These are phyloP conservation scores for Penicillium canariense DNA, from an alignment of 495 filamentous ascomycete species.

Conservation along the genomic window DNA sequence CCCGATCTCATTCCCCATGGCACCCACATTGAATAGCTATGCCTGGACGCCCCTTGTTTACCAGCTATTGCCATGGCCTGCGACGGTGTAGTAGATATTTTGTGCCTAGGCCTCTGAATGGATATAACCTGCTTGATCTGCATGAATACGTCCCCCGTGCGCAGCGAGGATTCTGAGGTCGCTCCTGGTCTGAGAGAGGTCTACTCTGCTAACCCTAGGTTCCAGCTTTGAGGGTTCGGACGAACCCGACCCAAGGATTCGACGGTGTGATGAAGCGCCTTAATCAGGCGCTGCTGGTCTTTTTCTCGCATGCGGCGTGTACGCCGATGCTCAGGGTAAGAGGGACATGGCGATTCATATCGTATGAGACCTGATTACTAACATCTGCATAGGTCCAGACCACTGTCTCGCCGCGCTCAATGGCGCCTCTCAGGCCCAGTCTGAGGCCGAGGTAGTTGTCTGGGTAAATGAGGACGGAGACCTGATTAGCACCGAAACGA, in stretches of 20 bases:
- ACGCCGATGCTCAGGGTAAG: constrained; percentile 19
- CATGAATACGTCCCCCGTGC: constrained; percentile 14
- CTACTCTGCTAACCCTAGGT: constrained; percentile 16
- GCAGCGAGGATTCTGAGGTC: constrained; percentile 10
- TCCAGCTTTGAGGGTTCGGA: constrained; percentile 2
- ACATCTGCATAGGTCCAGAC: constrained; percentile 2
- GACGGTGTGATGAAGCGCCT: constrained; percentile 22
- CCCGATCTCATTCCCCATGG: constrained; percentile 26
- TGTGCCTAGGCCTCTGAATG: not conserved
- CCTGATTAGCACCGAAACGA: constrained; percentile 35
- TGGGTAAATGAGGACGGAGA: constrained; percentile 64
- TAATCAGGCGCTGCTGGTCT: constrained; percentile 10
- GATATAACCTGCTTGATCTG: constrained; percentile 29
- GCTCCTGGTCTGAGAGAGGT: constrained; percentile 14
- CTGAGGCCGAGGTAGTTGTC: constrained; percentile 53
- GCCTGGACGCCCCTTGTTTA: constrained; percentile 19
- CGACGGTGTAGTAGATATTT: not conserved
- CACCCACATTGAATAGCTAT: constrained; percentile 16
- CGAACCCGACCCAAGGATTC: not conserved
- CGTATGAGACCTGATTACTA: not conserved
- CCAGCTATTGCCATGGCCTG: not conserved
- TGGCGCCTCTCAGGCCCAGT: constrained; percentile 16
- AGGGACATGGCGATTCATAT: not conserved
- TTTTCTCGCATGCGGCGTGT: constrained; percentile 16
- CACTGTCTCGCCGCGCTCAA: constrained; percentile 2